Base-by-base conservation (phyloP, 2,329 filamentous ascomycete species). In the Talaromyces atroroseus region DNA sequence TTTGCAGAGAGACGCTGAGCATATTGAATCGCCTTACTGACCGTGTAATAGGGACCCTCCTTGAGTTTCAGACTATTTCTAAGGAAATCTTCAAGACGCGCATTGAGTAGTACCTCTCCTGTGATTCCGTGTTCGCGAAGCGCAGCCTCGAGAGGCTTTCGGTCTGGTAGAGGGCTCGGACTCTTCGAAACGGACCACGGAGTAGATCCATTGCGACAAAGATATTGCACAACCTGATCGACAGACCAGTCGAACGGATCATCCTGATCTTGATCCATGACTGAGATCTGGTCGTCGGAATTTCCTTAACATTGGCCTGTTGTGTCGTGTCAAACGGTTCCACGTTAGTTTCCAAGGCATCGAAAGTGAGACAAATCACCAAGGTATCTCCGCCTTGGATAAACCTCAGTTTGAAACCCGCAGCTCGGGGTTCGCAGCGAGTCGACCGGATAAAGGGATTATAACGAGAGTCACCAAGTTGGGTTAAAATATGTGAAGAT, bases 191-290 rank as follows among this genome's bases (percentile, higher is more conserved):
- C 61, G 10, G 68, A 64, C 72, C 74, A 76, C 52, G 68, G 65
- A 10, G 81, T 78, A 49, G 76, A 75, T 3, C 76, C 66, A 1
- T 75, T 65, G 21, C 80, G 76, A 66, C 86, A 90, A 3, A 95
- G 76, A 64, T 86, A 84, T 16, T 77, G 68, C 10, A 88, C 80
- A 11, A 95, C 82, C 36, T 84, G 79, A 38, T 87, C 83, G 32
- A 85, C 77, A 36, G 81, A 80, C 90, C 90, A 95, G 54, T 80
- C 66, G 69, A 85, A 87, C n/a, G 90, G 90, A 71, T 95, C 89
- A 18, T 58, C 50, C 49, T 70, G 70, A 52, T 58, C 59, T 24
- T 60, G 53, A 20, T 62, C 53, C 70, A 72, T 71, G 18, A 52
- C 52, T 26, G 40, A 26, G 42, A 40, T 40, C 18, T 26, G 32